A percentile compares a stretch with the other conserved stretches of the same genome.
Evolutionary conservation across 2,329 filamentous ascomycete species (phyloP).

Genomic region (Monosporascus sp.): DNA sequence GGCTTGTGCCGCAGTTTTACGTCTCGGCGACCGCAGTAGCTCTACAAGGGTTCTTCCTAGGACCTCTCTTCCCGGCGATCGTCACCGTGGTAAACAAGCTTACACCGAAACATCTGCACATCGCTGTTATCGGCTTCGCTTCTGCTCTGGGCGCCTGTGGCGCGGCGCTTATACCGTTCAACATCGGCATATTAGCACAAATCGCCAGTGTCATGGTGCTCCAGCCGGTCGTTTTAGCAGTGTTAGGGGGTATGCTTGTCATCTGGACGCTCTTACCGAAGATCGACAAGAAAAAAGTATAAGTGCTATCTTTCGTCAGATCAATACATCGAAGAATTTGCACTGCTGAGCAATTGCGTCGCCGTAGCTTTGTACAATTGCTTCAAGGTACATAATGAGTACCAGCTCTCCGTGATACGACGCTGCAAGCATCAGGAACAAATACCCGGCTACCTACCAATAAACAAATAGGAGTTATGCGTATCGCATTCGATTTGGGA

Average conservation of each 20-base stretch:
- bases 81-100: constrained; percentile 65
- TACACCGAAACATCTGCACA: constrained; percentile 68
- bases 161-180: constrained; percentile 61
- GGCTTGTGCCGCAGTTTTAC: constrained; percentile 74
- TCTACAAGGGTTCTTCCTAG: constrained; percentile 73
- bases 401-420: too few species aligned
- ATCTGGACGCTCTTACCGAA: constrained; percentile 32
- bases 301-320: too few species aligned
- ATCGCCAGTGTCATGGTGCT: constrained; percentile 49
- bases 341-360: too few species aligned
- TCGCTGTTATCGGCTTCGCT: constrained; percentile 71
- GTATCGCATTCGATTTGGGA: too few species aligned
- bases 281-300: too few species aligned
- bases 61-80: constrained; percentile 69
- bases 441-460: too few species aligned
- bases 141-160: constrained; percentile 71
- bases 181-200: constrained; percentile 61
- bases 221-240: constrained; percentile 50
- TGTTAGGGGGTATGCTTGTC: constrained; percentile 38
- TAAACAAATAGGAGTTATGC: too few species aligned
- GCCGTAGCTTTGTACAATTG: too few species aligned
- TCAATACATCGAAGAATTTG: too few species aligned
- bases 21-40: constrained; percentile 68
- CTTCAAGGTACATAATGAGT: too few species aligned
- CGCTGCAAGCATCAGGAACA: too few species aligned